These are phyloP conservation scores for Lecanicillium sp. DNA, from an alignment of 2,329 filamentous ascomycete genomes.

Conservation along the genomic window DNA sequence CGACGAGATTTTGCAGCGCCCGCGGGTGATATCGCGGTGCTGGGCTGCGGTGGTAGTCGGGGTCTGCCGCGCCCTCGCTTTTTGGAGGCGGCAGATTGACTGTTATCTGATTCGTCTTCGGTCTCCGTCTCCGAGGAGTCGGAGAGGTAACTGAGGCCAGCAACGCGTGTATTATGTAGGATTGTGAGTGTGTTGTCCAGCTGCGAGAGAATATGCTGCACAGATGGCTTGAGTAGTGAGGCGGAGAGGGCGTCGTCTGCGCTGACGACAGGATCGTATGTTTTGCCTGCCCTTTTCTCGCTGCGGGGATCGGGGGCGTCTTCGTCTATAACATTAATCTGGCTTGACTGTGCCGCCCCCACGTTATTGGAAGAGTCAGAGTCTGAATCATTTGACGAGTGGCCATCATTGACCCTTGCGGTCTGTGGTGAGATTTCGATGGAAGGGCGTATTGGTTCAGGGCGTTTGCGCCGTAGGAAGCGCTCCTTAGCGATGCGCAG, in stretches of 20 bases:
- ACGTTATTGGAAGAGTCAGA: background rate
- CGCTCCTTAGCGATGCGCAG: conserved; percentile 61
- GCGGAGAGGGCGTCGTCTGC: conserved; percentile 66
- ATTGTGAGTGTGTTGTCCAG: conserved; percentile 64
- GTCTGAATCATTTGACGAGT: background rate
- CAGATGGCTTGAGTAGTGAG: conserved; percentile 58
- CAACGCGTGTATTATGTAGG: conserved; percentile 61
- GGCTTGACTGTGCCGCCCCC: background rate
- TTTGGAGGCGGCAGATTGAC: background rate
- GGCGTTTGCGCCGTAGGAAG: conserved; percentile 36
- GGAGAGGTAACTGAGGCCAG: conserved; percentile 34
- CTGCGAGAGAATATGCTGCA: conserved; percentile 62
- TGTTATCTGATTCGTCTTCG: conserved; percentile 30
- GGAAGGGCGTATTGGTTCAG: conserved; percentile 13
- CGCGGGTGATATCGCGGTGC: background rate
- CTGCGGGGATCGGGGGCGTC: background rate
- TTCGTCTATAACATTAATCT: background rate
- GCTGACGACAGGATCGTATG: conserved; percentile 49
- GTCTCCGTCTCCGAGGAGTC: conserved; percentile 29
- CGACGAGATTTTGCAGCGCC: conserved; percentile 17
- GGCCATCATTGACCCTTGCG: conserved; percentile 6
- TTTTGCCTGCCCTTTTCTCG: conserved; percentile 14
- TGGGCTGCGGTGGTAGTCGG: conserved; percentile 15
- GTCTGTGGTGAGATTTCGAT: conserved; percentile 18
- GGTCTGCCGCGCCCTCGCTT: conserved; percentile 9